phyloP scores from a whole-genome alignment of 2,329 filamentous ascomycete species.

The Diaporthe velutina region DNA sequence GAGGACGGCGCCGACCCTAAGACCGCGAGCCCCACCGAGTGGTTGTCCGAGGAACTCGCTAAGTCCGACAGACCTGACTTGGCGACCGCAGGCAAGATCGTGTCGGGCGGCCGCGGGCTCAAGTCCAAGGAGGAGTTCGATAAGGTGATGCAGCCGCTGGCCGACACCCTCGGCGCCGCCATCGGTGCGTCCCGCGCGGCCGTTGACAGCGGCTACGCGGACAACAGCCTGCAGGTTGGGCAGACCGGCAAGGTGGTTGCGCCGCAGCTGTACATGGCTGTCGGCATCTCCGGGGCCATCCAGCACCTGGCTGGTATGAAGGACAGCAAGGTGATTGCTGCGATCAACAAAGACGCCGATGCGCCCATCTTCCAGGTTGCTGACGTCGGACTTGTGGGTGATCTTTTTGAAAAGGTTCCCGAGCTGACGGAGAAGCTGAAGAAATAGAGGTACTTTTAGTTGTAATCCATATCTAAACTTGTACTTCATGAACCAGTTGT shows the following conservation, averaged over 20 bases:
- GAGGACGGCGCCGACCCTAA: slow-evolving; percentile 90
- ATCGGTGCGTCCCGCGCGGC: slow-evolving; percentile 95
- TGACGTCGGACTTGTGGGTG: slow-evolving; percentile 94
- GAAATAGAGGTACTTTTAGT: slow-evolving; percentile 53
- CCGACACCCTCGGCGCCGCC: slow-evolving; percentile 93
- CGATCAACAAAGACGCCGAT: slow-evolving; percentile 97
- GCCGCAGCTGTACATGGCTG: slow-evolving; percentile 93
- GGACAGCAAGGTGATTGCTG: slow-evolving; percentile 99
- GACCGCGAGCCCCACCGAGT: slow-evolving; percentile 79
- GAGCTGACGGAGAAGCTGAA: slow-evolving; percentile 97
- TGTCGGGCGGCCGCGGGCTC: slow-evolving; percentile 92
- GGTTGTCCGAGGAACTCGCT: slow-evolving; percentile 93
- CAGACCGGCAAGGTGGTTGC: slow-evolving; percentile 99
- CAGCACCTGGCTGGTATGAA: slow-evolving; percentile 99
- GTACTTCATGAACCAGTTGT: background rate
- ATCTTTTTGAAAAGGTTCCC: slow-evolving; percentile 95
- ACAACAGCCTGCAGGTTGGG: slow-evolving; percentile 98
- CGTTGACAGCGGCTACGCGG: slow-evolving; percentile 96
- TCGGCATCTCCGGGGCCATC: slow-evolving; percentile 96
- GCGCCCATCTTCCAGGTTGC: slow-evolving; percentile 99
- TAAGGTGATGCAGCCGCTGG: slow-evolving; percentile 89
- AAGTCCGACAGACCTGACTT: slow-evolving; percentile 96
- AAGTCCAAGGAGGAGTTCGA: slow-evolving; percentile 99
- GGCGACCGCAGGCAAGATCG: slow-evolving; percentile 87
- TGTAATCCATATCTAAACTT: slow-evolving; percentile 19